A percentile compares a stretch with the other conserved stretches of the same genome.
These are phyloP conservation scores for Atkinsonella texensis DNA, from an alignment of 2,329 filamentous ascomycete species.

Conservation along the genomic window DNA sequence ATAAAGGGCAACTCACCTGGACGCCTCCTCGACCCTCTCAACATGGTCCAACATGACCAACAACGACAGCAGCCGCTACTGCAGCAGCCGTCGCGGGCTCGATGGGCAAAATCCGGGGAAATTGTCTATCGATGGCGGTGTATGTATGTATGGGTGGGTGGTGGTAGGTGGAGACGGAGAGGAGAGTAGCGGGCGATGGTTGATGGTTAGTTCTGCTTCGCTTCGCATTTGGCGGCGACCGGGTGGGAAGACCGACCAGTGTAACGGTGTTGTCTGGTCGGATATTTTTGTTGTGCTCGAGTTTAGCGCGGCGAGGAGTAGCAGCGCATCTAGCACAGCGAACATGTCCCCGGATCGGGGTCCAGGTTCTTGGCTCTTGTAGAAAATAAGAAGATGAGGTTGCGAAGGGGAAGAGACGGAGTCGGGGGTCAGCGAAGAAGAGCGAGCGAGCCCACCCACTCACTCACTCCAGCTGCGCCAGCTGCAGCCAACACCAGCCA, in stretches of 20 bases:
- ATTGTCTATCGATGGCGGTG: background rate
- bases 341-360: background rate
- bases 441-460: background rate
- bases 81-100: constrained; percentile 1
- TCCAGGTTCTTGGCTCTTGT: background rate
- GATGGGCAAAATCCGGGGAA: constrained; percentile 2
- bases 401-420: background rate
- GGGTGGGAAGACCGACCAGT: background rate
- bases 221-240: background rate
- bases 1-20: constrained; percentile 1
- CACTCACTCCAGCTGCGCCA: background rate
- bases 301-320: background rate
- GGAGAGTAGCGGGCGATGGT: background rate
- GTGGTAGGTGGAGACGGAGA: background rate
- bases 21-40: constrained; percentile 3
- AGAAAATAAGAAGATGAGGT: background rate
- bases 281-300: background rate
- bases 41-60: constrained; percentile 5
- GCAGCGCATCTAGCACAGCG: background rate
- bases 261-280: background rate
- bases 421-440: background rate
- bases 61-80: background rate
- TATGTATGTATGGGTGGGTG: too few relatives aligned
- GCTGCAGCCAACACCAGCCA: background rate
- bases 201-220: background rate